Evolutionary conservation across 2,329 filamentous ascomycete species (phyloP), one percentile per base, ranked within the genome.

Genomic region (Botryotinia calthae): DNA sequence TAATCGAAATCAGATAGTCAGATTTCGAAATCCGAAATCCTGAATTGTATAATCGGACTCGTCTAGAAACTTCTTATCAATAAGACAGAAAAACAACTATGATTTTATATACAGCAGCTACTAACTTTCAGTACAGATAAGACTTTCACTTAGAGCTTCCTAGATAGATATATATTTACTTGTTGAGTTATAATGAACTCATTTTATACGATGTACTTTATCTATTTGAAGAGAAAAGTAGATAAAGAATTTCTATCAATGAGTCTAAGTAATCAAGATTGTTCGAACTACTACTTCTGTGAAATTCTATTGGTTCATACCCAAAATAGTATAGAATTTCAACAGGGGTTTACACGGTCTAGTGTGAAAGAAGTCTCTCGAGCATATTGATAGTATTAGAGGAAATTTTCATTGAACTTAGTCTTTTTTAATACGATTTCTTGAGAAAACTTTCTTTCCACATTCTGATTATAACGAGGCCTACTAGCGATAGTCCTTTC

Each of bases 321-420:
- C 7, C 1, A 28, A 18, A 9, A 28, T 56, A 4, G 3, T 56
- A 7, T 8, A 56, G n/a, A 6, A 18, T 51, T 6, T 51, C 10
- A 51, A 51, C 12, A 6, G 25, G 25, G 12, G 20, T 9, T 51
- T n/a, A 51, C 10, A 5, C 20, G 0, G 48, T 51, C 25, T 51
- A 51, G 48, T 0, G 37, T 9, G 37, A 37, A 37, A 56, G 31
- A 61, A 40, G 58, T n/a, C 2, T 40, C 34, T 40, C 34, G 12
- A 3, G 34, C 6, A 1, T 25, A 6, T 37, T 7, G 22, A 4
- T 56, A 56, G n/a, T 28, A 1, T 31, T 4, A 28, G n/a, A 6
- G 2, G 12, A 2, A 22, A 61, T 2, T 8, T n/a, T n/a, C 22
- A 7, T 61, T 25, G 1, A 1, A 25, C 2, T 4, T n/a, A 2